Base-by-base conservation (phyloP, 495 filamentous ascomycete species). In the Darksidea phi region DNA sequence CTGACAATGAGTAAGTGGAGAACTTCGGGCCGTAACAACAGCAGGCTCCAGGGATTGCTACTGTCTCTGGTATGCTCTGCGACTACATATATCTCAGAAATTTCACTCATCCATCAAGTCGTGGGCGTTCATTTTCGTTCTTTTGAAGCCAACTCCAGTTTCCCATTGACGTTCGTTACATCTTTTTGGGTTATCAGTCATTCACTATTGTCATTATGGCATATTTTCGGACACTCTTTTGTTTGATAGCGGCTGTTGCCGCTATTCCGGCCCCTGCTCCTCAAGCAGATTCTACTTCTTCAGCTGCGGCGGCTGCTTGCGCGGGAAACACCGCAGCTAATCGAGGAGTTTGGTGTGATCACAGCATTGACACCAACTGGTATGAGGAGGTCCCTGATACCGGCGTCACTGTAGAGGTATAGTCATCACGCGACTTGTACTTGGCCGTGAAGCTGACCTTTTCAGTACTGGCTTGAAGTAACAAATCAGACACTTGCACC, bases 321-420 rank as follows among this genome's bases (percentile, higher is more conserved):
- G 20, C 34, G 18, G 60, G 60, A 21, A 63, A 63, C 48, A 58
- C 53, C 4, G 60, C 60, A 1, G 28, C 21, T 32, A 53, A 63
- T 38, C 45, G 60, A n/a, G 57, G 60, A 34, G 60, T 63, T 3
- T 66, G 63, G 63, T 60, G 63, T 41, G 51, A 66, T 37, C 61
- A 61, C 41, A 59, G 57, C 37, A 57, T 63, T 20, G 54, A 59
- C 47, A 67, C 64, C 3, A 48, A 67, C 37, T 66, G 62, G 24
- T 66, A 66, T 28, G 20, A 37, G 6, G 63, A 45, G 2, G 50
- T 36, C 23, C 63, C 63, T 37, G 48, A 55, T 24, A 66, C 63
- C 42, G 62, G 62, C n/a, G 60, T 56, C 17, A 63, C 60, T 11
- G 47, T 49, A 13, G 60, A 63, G 50, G 60, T 63, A 28, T 13